A percentile compares a stretch with the other conserved stretches of the same genome.
Conservation (phyloP, 2,329 filamentous ascomycete species). For the Alternaria alternata region DNA sequence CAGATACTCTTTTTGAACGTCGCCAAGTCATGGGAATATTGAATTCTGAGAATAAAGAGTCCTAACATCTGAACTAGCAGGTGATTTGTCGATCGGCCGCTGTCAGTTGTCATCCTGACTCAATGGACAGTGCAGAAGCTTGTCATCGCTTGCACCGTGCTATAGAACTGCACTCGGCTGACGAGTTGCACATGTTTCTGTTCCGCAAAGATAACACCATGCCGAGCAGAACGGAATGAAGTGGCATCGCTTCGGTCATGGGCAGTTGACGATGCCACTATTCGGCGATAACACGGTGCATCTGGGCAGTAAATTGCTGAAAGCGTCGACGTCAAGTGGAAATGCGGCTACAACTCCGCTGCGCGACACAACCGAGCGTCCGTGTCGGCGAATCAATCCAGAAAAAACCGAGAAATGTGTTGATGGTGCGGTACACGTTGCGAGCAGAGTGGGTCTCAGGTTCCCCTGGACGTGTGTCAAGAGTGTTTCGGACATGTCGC, state of each 20-base stretch:
- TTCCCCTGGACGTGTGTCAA: slow-evolving; percentile 34
- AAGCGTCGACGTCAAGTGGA: slow-evolving; percentile 9
- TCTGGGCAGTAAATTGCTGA: slow-evolving; percentile 13
- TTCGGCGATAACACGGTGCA: slow-evolving; percentile 17
- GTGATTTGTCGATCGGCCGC: slow-evolving; percentile 10
- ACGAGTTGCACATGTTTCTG: not conserved
- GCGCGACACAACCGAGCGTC: slow-evolving; percentile 10
- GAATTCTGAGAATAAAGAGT: not conserved
- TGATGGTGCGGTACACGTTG: slow-evolving; percentile 36
- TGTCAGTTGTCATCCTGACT: slow-evolving; percentile 37
- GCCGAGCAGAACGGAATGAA: slow-evolving; percentile 5
- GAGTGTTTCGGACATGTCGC: slow-evolving; percentile 38
- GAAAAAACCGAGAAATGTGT: slow-evolving; percentile 19
- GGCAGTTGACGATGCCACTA: slow-evolving; percentile 5
- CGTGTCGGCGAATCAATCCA: slow-evolving; percentile 29
- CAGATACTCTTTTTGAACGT: not conserved
- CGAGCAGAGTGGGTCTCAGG: slow-evolving; percentile 28
- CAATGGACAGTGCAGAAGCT: slow-evolving; percentile 11
- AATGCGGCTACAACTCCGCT: slow-evolving; percentile 17
- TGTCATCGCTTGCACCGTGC: slow-evolving; percentile 5
- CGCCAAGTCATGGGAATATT: slow-evolving; percentile 1
- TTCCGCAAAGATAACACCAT: not conserved
- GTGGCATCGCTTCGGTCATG: slow-evolving; percentile 7
- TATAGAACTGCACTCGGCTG: not conserved
- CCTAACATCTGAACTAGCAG: slow-evolving; percentile 4